Base-by-base conservation (phyloP, 371 early-diverging fungal genomes). In the Globomyces sp. region DNA sequence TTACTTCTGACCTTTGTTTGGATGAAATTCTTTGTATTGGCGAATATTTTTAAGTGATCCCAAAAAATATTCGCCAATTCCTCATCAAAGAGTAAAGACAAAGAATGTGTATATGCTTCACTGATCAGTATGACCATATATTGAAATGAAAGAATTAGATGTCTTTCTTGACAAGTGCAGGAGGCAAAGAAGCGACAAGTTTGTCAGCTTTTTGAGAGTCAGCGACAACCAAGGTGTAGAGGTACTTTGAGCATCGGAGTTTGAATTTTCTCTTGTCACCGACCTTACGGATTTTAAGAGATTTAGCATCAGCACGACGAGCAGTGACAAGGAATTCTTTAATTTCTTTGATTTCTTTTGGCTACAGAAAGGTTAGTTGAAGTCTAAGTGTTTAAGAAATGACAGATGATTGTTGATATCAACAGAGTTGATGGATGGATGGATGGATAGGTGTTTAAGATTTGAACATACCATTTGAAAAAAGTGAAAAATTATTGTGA, bases 241-340 rank as follows among this genome's bases (percentile, higher is more conserved):
- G 89, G 88, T 94, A 96, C 76, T 88, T 87, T 65, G 96, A 92
- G 90, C 97, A 94, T 77, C 99, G 90, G 74, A 97, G 92, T 94
- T 98, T 98, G 92, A 98, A 97, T 90, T 98, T 98, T 91, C 87
- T 85, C 76, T 88, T 81, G 75, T 85, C 86, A 76, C 90, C 91
- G 88, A 91, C 96, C 92, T 95, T 95, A 94, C 96, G 96, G 86
- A 98, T 90, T 77, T 87, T 89, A 74, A 94, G 92, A 74, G 91
- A 89, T 91, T 87, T 84, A 83, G 96, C 96, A 82, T 95, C 97
- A 89, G 94, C 95, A 82, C 97, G 88, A 79, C 92, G 87, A 77
- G 94, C 91, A 74, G 93, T 92, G 77, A 91, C 88, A 75, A 98
- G 90, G 90, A 98, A 98, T 78, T 94, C 87, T 89, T 97, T 98